Percentiles rank a stretch among this genome's conserved stretches.
Conservation (phyloP, 2,329 filamentous ascomycete genomes). For the Exophiala mesophila region DNA sequence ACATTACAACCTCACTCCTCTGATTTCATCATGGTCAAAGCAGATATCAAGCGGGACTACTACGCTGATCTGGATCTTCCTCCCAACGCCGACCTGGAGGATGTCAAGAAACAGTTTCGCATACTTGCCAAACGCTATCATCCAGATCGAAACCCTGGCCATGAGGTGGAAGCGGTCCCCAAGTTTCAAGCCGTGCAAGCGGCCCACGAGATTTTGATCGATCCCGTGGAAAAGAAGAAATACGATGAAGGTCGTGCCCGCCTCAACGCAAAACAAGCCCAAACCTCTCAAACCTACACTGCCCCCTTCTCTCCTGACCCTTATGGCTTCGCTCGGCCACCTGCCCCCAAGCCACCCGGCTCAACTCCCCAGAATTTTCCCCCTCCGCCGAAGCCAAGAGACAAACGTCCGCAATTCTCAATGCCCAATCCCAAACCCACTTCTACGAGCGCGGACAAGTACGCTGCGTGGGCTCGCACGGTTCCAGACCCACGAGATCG, state of each 20-base stretch:
- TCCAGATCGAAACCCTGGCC: conserved; percentile 81
- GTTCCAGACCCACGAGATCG: conserved; percentile 23
- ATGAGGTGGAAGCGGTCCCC: conserved; percentile 70
- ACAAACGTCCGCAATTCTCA: conserved; percentile 11
- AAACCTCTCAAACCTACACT: neutral
- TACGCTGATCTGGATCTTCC: conserved; percentile 77
- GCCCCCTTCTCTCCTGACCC: conserved; percentile 13
- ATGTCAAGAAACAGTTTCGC: conserved; percentile 81
- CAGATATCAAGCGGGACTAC: conserved; percentile 68
- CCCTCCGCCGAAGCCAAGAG: conserved; percentile 19
- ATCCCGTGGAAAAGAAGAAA: conserved; percentile 53
- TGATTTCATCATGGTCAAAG: conserved; percentile 55
- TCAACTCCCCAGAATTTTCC: conserved; percentile 17
- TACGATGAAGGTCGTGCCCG: conserved; percentile 56
- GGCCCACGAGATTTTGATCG: conserved; percentile 71
- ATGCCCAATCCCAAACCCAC: conserved; percentile 15
- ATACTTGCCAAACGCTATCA: conserved; percentile 85
- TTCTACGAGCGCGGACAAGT: conserved; percentile 23
- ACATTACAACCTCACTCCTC: conserved; percentile 4
- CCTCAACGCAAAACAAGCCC: conserved; percentile 9
- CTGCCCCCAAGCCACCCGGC: conserved; percentile 10
- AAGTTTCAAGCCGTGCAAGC: conserved; percentile 84
- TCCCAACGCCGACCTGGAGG: conserved; percentile 61
- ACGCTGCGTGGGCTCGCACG: conserved; percentile 23
- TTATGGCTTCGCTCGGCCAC: conserved; percentile 17